Evolutionary conservation across 2,329 filamentous ascomycete species (phyloP).

Genomic region (Claviceps quebecensis): DNA sequence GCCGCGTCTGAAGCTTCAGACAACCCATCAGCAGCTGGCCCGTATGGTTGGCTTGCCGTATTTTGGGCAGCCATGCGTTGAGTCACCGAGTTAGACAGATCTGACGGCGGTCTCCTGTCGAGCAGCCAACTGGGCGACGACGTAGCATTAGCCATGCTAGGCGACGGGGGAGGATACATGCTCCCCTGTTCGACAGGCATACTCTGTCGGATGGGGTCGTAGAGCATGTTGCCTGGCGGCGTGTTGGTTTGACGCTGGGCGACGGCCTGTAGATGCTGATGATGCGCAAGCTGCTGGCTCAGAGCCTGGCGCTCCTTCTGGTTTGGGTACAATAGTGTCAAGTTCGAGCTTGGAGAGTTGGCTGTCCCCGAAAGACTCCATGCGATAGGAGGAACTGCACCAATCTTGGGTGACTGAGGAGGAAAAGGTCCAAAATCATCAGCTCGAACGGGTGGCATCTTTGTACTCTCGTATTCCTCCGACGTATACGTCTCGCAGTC

Average conservation of each 20-base stretch:
- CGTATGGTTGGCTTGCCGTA: conserved; percentile 10
- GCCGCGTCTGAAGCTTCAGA: conserved; percentile 13
- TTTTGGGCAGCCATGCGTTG: too few relatives aligned
- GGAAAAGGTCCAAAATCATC: conserved; percentile 26
- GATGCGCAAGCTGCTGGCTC: conserved; percentile 2
- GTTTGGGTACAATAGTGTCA: conserved; percentile 68
- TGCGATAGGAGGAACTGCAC: conserved; percentile 41
- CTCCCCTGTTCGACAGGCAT: conserved; percentile 30
- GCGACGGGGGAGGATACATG: conserved; percentile 37
- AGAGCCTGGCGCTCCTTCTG: conserved; percentile 3
- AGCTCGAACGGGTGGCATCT: conserved; percentile 30
- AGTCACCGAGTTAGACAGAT: conserved; percentile 6
- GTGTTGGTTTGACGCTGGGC: conserved; percentile 26
- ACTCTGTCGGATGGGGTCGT: conserved; percentile 44
- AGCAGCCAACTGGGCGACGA: conserved; percentile 24
- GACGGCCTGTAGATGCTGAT: conserved; percentile 1
- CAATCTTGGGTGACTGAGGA: conserved; percentile 31
- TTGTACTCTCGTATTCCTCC: conserved; percentile 66
- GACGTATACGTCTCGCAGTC: conserved; percentile 54
- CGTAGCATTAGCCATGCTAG: conserved; percentile 32
- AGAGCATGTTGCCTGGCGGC: conserved; percentile 44
- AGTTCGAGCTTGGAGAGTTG: conserved; percentile 70
- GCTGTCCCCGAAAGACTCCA: conserved; percentile 83
- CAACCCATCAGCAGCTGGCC: conserved; percentile 15
- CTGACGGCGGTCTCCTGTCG: conserved; percentile 13